Base-by-base conservation (phyloP, 2,329 filamentous ascomycete genomes). In the Diplodia mutila region DNA sequence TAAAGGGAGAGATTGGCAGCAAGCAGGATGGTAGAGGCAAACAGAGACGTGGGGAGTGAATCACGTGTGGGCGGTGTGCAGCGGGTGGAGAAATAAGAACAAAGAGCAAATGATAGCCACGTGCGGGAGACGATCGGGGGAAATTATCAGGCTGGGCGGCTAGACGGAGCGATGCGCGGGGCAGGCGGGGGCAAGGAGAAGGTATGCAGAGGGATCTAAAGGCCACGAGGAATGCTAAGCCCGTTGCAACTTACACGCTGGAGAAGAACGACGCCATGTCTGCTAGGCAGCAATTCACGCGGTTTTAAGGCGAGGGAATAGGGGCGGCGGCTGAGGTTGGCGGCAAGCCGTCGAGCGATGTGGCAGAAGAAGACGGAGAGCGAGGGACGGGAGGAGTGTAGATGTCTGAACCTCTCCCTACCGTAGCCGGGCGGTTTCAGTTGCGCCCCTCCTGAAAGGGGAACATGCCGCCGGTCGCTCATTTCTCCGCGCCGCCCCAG, bases 221-320 rank as follows among this genome's bases (percentile, higher is more conserved):
- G 64, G 55, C 42, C 55, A 48, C 34, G 55, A 67, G 65, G 65
- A 55, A 67, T 64, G 66, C 66, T 61, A 67, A 64, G 66, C 66
- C 18, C 25, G 29, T 23, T 21, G 29, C n/a, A 27, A 80, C 78
- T 79, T 72, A 79, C 78, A 79, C 77, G 72, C 76, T 79, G 73
- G 76, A 78, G 74, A 80, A 80, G 72, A 80, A 80, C 68, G 77
- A 79, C 70, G 78, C 74, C 78, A 79, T 79, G 67, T 65, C 65
- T 34, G 54, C 66, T 39, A 29, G 18, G 23, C 16, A 32, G 21
- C 18, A 67, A 67, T 29, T 39, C 21, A 27, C 48, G 23, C 18
- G 51, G 65, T 29, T 53, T 32, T 18, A n/a, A 23, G 46, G 46
- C 12, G 11, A 11, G 29, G 9, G 54, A 14, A 34, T 27, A n/a